phyloP scores from a whole-genome alignment of 1,139 yeast species.

The Geotrichum phurueaensis region DNA sequence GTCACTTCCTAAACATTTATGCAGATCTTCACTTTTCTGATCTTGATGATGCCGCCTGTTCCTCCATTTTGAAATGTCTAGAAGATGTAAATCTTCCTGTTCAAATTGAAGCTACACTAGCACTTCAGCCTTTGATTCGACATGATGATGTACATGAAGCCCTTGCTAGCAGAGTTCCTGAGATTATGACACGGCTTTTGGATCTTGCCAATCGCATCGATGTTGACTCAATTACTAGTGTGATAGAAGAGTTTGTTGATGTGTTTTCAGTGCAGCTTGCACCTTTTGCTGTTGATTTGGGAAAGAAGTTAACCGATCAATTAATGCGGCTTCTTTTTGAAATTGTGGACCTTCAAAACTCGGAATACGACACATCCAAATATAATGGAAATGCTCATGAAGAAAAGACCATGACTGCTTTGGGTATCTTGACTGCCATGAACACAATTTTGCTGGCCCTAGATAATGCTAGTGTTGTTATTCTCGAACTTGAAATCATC shows the following conservation, averaged over 20 bases:
- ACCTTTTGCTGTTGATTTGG: constrained; percentile 87
- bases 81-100: constrained; percentile 59
- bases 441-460: constrained; percentile 77
- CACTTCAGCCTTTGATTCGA: constrained; percentile 71
- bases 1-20: constrained; percentile 68
- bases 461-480: constrained; percentile 69
- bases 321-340: constrained; percentile 69
- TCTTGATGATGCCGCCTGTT: constrained; percentile 43
- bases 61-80: constrained; percentile 62
- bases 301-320: constrained; percentile 73
- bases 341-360: constrained; percentile 43
- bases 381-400: constrained; percentile 45
- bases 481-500: constrained; percentile 63
- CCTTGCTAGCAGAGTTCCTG: constrained; percentile 61
- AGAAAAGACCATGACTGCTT: constrained; percentile 82
- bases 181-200: constrained; percentile 74
- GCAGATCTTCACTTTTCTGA: constrained; percentile 54
- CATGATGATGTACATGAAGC: constrained; percentile 63
- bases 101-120: constrained; percentile 75
- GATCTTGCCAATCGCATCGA: constrained; percentile 76
- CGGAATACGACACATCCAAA: constrained; percentile 28
- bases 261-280: constrained; percentile 80
- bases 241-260: constrained; percentile 94
- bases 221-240: constrained; percentile 78
- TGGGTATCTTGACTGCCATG: constrained; percentile 81